Base-by-base conservation (phyloP, 2,329 filamentous ascomycete species). In the Penicillium sp. region DNA sequence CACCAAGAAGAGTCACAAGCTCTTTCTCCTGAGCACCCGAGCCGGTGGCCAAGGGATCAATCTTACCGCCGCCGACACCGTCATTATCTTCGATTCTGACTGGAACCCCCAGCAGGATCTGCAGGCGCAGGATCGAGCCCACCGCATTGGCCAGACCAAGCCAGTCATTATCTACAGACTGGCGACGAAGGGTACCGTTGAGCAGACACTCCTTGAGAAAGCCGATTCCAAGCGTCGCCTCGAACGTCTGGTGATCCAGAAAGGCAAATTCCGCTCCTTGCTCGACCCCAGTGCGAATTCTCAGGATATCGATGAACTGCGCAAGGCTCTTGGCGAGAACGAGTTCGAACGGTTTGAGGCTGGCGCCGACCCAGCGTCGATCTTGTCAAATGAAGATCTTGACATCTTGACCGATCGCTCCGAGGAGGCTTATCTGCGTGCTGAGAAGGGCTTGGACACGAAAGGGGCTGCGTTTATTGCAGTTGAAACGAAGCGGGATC, bases 71-170 rank as follows among this genome's bases (percentile, higher is more conserved):
- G 93, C 93, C 0, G 93, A 97, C 64, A 97, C 93, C 0, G 93
- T 97, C 12, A 88, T 97, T 44, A 79, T 97, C 0, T 97, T 94
- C 63, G 93, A 97, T 72, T 86, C 81, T 10, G 85, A 96, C 66
- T 97, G 93, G 86, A 99, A 99, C 65, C 94, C 94, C 0, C 94
- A 99, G 70, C 93, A 97, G 68, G 94, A 99, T 71, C 80, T 99
- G 0, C 94, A 99, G 69, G 94, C 94, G 0, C 94, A 97, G 73
- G 94, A 99, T 68, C 90, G 94, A 6, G 91, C 90, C 0, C 94
- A 99, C 69, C 86, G 94, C 13, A 97, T 99, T 59, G 94, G 94
- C 0, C 94, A 99, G 72, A 96, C 87, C 0, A 83, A 87, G 3
- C 94, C 94, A 0, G 94, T 99, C 1, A 85, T 99, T 21, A 88